Evolutionary conservation across 768 basidiomycete species (phyloP).

Genomic region (Pleurotus pulmonarius): DNA sequence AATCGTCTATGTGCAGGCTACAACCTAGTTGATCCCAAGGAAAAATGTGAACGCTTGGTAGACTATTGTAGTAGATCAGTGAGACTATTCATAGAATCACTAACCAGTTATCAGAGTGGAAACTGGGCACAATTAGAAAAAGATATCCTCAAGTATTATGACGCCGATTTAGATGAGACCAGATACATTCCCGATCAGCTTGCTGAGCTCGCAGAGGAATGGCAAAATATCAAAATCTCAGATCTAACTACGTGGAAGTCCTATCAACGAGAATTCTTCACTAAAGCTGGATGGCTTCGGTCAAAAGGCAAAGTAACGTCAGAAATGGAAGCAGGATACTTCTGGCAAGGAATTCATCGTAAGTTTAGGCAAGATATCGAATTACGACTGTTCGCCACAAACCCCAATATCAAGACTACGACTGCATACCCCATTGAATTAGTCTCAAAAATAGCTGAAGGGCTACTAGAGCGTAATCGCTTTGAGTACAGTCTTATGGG

Average conservation of each 20-base stretch:
- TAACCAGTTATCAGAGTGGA: not conserved
- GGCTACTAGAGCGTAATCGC: not conserved
- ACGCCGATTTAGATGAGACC: not conserved
- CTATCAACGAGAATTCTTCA: slow-evolving; percentile 6
- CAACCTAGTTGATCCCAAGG: not conserved
- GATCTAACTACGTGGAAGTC: slow-evolving; percentile 5
- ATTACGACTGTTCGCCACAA: not conserved
- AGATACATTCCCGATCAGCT: not conserved
- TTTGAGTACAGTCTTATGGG: slow-evolving; percentile 4
- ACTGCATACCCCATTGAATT: not conserved
- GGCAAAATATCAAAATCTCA: not conserved
- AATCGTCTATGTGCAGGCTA: not conserved
- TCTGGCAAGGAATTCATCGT: too few species aligned
- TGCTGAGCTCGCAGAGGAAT: not conserved
- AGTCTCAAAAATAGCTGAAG: not conserved
- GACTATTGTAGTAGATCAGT: not conserved
- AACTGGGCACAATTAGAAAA: not conserved
- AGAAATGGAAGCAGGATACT: too few species aligned
- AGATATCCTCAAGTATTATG: not conserved
- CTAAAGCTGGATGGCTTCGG: not conserved
- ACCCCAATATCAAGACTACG: not conserved
- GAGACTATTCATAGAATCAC: not conserved
- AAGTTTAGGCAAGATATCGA: not conserved
- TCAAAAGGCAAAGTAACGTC: too few species aligned
- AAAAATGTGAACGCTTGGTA: not conserved